Percentiles rank a stretch among this genome's conserved stretches.
These are phyloP conservation scores for Candida fluviatilis DNA, from an alignment of 805 yeast genomes.

Conservation along the genomic window DNA sequence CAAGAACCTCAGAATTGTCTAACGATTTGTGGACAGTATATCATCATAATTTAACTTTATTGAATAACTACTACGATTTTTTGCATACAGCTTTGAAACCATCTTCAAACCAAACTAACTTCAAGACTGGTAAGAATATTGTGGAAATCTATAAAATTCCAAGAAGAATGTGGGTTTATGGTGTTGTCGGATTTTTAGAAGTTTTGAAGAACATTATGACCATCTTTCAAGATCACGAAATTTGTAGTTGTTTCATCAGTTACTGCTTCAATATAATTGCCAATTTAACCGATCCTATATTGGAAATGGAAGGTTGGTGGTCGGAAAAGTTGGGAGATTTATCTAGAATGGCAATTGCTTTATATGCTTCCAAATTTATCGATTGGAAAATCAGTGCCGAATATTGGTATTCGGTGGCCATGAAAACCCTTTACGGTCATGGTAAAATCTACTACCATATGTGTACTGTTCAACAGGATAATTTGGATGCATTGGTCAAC, in stretches of 20 bases:
- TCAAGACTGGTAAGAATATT: conserved; percentile 72
- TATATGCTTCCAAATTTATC: conserved; percentile 71
- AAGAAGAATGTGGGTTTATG: conserved; percentile 81
- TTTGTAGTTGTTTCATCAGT: conserved; percentile 69
- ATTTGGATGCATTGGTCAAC: conserved; percentile 72
- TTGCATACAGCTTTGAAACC: conserved; percentile 68
- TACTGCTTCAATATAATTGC: conserved; percentile 63
- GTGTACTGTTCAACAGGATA: conserved; percentile 80
- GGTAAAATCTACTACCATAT: conserved; percentile 85
- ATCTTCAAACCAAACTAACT: conserved; percentile 42
- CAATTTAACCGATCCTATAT: conserved; percentile 49
- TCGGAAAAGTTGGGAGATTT: conserved; percentile 81
- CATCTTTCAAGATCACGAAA: conserved; percentile 72
- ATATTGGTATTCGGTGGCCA: conserved; percentile 74
- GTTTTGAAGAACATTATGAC: conserved; percentile 71
- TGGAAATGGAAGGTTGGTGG: conserved; percentile 73
- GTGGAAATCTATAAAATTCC: conserved; percentile 76
- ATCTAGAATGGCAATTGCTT: conserved; percentile 83
- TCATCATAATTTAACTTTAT: conserved; percentile 58
- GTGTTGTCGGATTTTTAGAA: conserved; percentile 75
- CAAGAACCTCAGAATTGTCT: conserved; percentile 45
- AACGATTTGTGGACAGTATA: conserved; percentile 70
- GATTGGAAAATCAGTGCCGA: conserved; percentile 86
- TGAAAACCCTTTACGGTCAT: conserved; percentile 72
- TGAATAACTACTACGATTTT: conserved; percentile 72